Conservation (phyloP, 2,329 filamentous ascomycete species). For the Penicillium sp. region DNA sequence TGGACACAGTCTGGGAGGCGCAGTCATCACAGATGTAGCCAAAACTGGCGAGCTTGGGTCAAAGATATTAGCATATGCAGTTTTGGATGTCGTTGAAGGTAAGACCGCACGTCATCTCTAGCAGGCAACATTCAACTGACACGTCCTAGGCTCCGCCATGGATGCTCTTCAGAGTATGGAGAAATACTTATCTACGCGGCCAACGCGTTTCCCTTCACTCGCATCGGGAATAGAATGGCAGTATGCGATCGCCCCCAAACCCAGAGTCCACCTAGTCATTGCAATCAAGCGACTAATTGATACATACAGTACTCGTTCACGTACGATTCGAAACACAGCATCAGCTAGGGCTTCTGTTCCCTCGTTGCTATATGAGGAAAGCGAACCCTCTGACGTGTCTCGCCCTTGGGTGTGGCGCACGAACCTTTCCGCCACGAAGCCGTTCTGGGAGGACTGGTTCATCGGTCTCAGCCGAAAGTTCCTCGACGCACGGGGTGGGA, state of each 20-base stretch:
- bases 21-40: conserved; percentile 82
- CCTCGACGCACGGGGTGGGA: conserved; percentile 74
- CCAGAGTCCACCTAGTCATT: neutral
- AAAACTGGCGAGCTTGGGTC: conserved; percentile 63
- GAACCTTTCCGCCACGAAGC: conserved; percentile 75
- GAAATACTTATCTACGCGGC: conserved; percentile 79
- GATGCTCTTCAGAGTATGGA: conserved; percentile 95
- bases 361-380: conserved; percentile 61
- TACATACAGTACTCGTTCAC: conserved; percentile 61
- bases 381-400: conserved; percentile 30
- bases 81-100: conserved; percentile 90
- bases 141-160: conserved; percentile 69
- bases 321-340: conserved; percentile 77
- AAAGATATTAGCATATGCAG: conserved; percentile 77
- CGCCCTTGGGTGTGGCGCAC: conserved; percentile 80
- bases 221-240: conserved; percentile 91
- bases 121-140: neutral
- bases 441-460: conserved; percentile 96
- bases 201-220: conserved; percentile 72
- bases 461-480: conserved; percentile 85
- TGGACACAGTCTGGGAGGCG: conserved; percentile 89
- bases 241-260: conserved; percentile 32
- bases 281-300: neutral
- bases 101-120: neutral
- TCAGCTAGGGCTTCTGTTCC: conserved; percentile 90